A percentile compares a stretch with the other conserved stretches of the same genome.
Conservation (phyloP, 352 stramenopile species). For the Plasmopara muralis region DNA sequence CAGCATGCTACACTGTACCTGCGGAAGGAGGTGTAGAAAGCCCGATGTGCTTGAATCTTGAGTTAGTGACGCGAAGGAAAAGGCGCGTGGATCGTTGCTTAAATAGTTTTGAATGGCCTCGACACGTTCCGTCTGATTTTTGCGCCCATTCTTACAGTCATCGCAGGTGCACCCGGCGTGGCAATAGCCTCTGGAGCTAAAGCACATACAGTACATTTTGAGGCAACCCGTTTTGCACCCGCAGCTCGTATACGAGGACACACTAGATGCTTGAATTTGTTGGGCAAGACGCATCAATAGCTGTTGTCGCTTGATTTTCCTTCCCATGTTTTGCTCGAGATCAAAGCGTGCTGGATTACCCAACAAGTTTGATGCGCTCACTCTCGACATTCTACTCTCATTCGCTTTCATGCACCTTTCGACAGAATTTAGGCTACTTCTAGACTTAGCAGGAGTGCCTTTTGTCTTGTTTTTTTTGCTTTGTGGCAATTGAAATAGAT, state of each 20-base stretch:
- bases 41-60: constrained; percentile 26
- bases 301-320: constrained; percentile 38
- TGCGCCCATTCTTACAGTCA: constrained; percentile 65
- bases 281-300: constrained; percentile 50
- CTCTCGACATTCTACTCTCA: constrained; percentile 4
- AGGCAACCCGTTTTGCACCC: constrained; percentile 82
- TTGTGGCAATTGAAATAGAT: constrained; percentile 25
- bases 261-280: constrained; percentile 66
- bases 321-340: constrained; percentile 25
- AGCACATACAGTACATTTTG: constrained; percentile 86
- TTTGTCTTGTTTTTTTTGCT: constrained; percentile 23
- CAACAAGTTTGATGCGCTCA: constrained; percentile 12
- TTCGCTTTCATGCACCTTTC: background rate
- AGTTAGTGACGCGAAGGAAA: constrained; percentile 49
- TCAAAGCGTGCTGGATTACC: constrained; percentile 11
- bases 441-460: constrained; percentile 3
- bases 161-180: constrained; percentile 58
- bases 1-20: constrained; percentile 21
- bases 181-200: constrained; percentile 77
- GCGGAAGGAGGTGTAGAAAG: constrained; percentile 64
- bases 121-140: constrained; percentile 53
- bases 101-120: constrained; percentile 73
- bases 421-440: constrained; percentile 10
- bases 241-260: constrained; percentile 67
- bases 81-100: constrained; percentile 64